Percentiles rank a stretch among this genome's conserved stretches.
These are phyloP conservation scores for Cordyceps cateniannulata DNA, from an alignment of 2,329 filamentous ascomycete species.

Conservation along the genomic window DNA sequence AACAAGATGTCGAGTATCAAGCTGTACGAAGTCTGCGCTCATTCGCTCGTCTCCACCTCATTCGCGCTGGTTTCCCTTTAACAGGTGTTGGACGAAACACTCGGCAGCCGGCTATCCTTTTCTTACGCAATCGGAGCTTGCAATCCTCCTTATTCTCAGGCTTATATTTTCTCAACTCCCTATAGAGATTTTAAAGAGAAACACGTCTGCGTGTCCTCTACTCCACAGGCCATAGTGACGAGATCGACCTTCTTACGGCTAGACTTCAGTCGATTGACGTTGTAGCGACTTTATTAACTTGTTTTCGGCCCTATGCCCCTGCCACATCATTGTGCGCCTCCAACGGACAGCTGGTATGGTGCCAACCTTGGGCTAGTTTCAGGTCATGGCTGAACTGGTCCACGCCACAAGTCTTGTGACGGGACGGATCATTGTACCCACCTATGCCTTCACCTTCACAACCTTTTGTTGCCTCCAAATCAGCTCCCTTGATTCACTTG, in stretches of 20 bases:
- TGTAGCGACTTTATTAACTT: not conserved
- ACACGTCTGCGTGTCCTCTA: too few relatives aligned
- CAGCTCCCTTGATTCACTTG: too few relatives aligned
- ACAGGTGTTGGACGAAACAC: too few relatives aligned
- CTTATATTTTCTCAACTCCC: too few relatives aligned
- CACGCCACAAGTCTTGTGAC: not conserved
- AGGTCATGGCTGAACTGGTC: conserved; percentile 6
- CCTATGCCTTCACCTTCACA: not conserved
- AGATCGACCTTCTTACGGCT: too few relatives aligned
- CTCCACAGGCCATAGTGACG: too few relatives aligned
- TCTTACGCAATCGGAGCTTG: too few relatives aligned
- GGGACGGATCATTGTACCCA: not conserved
- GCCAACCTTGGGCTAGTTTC: conserved; percentile 6
- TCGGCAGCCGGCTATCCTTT: not conserved
- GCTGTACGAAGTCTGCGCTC: too few relatives aligned
- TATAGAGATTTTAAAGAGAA: too few relatives aligned
- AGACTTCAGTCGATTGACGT: not conserved
- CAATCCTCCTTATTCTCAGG: too few relatives aligned
- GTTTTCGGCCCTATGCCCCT: conserved; percentile 5
- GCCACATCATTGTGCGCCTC: not conserved
- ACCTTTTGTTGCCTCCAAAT: not conserved
- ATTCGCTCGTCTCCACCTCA: too few relatives aligned
- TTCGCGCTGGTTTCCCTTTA: too few relatives aligned
- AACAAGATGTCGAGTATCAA: not conserved
- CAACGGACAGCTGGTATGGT: not conserved